Evolutionary conservation across 1,284 basidiomycete genomes (phyloP).

Genomic region (Microbotryum lychnidis-dioicae): DNA sequence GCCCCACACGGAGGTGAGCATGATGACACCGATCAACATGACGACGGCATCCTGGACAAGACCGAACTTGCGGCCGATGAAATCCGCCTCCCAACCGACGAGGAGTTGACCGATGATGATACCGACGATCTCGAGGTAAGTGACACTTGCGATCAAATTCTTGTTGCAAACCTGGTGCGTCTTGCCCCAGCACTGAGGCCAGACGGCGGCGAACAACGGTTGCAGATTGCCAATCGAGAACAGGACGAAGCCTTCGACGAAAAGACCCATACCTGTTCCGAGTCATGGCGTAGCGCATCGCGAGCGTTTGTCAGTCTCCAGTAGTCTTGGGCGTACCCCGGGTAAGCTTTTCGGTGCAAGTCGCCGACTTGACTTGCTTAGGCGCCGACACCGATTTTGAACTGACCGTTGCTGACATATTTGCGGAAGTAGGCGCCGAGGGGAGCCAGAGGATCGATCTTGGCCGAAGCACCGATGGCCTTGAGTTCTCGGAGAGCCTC

Average conservation of each 20-base stretch:
- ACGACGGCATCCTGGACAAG: conserved; percentile 40
- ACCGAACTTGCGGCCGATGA: conserved; percentile 46
- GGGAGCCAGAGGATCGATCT: conserved; percentile 45
- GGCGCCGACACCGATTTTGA: conserved; percentile 7
- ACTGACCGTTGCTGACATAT: conserved; percentile 48
- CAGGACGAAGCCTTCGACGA: conserved; percentile 47
- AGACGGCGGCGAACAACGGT: conserved; percentile 46
- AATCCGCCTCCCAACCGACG: conserved; percentile 51
- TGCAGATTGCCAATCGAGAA: conserved; percentile 50
- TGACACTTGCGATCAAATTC: conserved; percentile 23
- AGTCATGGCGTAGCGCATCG: too few relatives aligned
- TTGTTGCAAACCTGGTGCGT: conserved; percentile 43
- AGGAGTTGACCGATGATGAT: conserved; percentile 50
- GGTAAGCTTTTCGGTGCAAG: not conserved
- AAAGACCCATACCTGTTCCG: conserved; percentile 40
- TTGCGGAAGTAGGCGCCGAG: conserved; percentile 44
- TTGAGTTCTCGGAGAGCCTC: conserved; percentile 45
- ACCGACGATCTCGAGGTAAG: conserved; percentile 46
- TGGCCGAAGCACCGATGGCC: conserved; percentile 46
- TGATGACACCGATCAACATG: conserved; percentile 46
- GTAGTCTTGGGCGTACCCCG: too few relatives aligned
- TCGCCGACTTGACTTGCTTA: conserved; percentile 3
- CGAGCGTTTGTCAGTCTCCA: too few relatives aligned
- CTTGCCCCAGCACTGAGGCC: conserved; percentile 47
- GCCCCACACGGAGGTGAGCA: conserved; percentile 51